Conservation (phyloP, 2,329 filamentous ascomycete species). For the Claviceps pusilla region DNA sequence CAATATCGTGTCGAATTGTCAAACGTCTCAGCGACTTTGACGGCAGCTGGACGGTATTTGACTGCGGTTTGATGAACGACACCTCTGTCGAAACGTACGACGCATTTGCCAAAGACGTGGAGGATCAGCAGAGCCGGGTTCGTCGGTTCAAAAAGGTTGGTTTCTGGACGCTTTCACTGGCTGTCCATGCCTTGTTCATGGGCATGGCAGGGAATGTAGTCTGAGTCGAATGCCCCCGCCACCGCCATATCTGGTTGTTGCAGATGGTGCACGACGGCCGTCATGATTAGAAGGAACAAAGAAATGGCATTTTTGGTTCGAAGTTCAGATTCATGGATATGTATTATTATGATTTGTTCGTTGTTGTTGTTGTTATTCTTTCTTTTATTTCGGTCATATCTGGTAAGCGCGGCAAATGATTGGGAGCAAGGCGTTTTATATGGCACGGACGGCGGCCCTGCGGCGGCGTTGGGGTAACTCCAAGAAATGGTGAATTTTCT, state of each 20-base stretch:
- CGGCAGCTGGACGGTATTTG: constrained; percentile 86
- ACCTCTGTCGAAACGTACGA: constrained; percentile 85
- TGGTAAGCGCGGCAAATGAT: background rate
- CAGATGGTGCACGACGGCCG: background rate
- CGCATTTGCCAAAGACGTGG: constrained; percentile 82
- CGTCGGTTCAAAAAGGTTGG: constrained; percentile 88
- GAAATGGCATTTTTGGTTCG: background rate
- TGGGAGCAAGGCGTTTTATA: background rate
- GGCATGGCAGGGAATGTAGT: constrained; percentile 76
- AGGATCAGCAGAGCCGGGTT: constrained; percentile 73
- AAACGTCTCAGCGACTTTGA: constrained; percentile 84
- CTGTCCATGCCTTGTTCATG: constrained; percentile 86
- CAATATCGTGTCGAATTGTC: constrained; percentile 84
- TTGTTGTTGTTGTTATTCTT: background rate
- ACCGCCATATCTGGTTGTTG: background rate
- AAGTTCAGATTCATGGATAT: background rate
- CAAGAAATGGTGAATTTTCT: background rate
- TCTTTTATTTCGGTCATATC: background rate
- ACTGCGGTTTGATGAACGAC: constrained; percentile 89
- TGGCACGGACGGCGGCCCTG: background rate
- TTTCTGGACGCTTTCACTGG: constrained; percentile 85
- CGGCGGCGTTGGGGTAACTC: background rate
- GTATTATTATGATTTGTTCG: background rate
- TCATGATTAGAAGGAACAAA: background rate
- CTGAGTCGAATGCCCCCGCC: constrained; percentile 12